Evolutionary conservation across 1,284 basidiomycete genomes (phyloP).

Genomic region (Phylloporus gajari): DNA sequence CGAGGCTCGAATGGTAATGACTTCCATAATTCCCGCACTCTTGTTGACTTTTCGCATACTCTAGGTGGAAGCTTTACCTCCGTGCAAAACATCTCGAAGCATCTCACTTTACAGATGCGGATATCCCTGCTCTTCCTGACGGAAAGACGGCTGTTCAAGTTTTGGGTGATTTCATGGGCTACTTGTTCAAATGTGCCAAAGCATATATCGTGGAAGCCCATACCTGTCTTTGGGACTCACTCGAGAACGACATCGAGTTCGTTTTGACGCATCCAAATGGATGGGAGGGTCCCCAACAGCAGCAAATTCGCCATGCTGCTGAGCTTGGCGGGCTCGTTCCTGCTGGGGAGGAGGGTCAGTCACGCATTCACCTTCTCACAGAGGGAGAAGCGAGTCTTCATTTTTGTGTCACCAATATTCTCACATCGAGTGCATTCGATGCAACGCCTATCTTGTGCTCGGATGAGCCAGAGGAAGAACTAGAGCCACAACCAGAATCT

Average conservation of each 20-base stretch:
- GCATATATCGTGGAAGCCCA: neutral
- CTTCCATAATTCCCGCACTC: neutral
- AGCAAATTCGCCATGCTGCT: neutral
- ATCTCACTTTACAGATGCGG: neutral
- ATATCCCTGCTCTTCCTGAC: neutral
- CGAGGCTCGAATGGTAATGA: neutral
- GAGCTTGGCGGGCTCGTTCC: neutral
- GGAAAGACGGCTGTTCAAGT: neutral
- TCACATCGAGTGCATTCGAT: neutral
- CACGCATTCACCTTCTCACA: neutral
- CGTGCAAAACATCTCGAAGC: neutral
- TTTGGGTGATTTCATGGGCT: neutral
- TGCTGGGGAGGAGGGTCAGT: neutral
- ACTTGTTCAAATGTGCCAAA: neutral
- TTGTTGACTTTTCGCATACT: neutral
- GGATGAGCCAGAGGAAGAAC: neutral
- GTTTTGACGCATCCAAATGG: neutral
- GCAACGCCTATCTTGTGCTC: neutral
- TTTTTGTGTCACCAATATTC: neutral
- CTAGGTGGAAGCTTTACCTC: neutral
- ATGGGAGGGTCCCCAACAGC: neutral
- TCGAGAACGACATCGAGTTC: neutral
- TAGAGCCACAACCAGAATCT: neutral
- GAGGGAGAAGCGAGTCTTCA: neutral
- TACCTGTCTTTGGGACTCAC: neutral